A percentile compares a stretch with the other conserved stretches of the same genome.
Conservation (phyloP, 78 protist species). For the Dictyostelium firmibasis region DNA sequence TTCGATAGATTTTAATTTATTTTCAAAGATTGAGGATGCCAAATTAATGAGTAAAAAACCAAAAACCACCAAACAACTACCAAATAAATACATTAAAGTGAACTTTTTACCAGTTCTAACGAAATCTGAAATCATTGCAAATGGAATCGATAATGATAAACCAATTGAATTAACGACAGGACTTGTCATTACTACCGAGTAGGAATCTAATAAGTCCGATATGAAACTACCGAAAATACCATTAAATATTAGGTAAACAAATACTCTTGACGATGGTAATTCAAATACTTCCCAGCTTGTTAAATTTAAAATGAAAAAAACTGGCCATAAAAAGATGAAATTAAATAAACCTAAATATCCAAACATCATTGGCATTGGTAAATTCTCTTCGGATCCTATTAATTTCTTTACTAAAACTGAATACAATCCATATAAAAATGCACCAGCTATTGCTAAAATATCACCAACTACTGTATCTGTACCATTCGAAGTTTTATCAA, state of each 20-base stretch:
- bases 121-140: slow-evolving; percentile 65
- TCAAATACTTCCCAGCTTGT: slow-evolving; percentile 22
- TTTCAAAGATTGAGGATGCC: slow-evolving; percentile 14
- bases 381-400: slow-evolving; percentile 17
- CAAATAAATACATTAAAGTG: slow-evolving; percentile 38
- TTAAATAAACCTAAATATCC: slow-evolving; percentile 61
- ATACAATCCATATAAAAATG: slow-evolving; percentile 59
- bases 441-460: slow-evolving; percentile 41
- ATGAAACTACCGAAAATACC: slow-evolving; percentile 67
- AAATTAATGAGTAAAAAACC: slow-evolving; percentile 51
- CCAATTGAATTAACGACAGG: slow-evolving; percentile 64
- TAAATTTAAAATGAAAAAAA: slow-evolving; percentile 21
- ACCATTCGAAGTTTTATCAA: slow-evolving; percentile 4
- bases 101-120: not conserved
- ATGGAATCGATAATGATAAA: slow-evolving; percentile 56
- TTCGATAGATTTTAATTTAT: not conserved
- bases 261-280: slow-evolving; percentile 22
- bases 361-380: slow-evolving; percentile 75
- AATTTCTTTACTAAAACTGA: slow-evolving; percentile 46
- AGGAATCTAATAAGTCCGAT: slow-evolving; percentile 53
- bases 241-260: slow-evolving; percentile 21
- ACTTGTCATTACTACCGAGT: slow-evolving; percentile 50
- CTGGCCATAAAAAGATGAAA: slow-evolving; percentile 48
- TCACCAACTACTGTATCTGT: slow-evolving; percentile 40
- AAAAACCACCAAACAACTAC: slow-evolving; percentile 1